These are phyloP conservation scores for fission yeast (Schizosaccharomyces pombe) DNA, from an alignment of 805 yeast species.

Conservation along the genomic window DNA sequence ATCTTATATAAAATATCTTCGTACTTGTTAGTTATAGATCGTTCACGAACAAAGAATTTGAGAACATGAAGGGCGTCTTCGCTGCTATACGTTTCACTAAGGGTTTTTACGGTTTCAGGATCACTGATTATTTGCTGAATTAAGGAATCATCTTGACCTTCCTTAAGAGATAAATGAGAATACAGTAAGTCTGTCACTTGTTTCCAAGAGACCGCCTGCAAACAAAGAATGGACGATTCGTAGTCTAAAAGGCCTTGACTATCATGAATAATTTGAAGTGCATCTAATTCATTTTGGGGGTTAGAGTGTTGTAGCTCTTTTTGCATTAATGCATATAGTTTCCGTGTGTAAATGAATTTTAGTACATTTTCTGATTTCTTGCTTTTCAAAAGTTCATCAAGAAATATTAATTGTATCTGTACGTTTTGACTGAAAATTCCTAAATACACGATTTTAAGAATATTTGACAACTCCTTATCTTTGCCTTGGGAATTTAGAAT, in stretches of 20 bases:
- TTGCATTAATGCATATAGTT: neutral
- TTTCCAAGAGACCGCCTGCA: neutral
- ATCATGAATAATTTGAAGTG: neutral
- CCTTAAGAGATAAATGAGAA: neutral
- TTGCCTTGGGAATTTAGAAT: neutral
- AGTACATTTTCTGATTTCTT: neutral
- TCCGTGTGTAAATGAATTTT: neutral
- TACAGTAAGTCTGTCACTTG: neutral
- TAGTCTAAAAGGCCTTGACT: neutral
- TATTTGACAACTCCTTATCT: neutral
- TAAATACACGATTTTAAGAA: neutral
- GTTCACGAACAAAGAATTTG: neutral
- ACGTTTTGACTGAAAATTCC: neutral
- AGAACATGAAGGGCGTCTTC: neutral
- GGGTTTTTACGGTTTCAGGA: neutral
- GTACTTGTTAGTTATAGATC: neutral
- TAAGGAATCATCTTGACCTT: neutral
- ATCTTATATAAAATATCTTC: neutral
- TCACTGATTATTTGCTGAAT: neutral
- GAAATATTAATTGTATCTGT: neutral
- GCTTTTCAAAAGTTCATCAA: neutral
- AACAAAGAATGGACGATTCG: neutral
- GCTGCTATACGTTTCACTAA: neutral
- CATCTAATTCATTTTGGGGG: neutral
- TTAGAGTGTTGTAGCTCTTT: neutral